phyloP scores from a whole-genome alignment of 2,329 filamentous ascomycete species.

The Trichoderma sp. region DNA sequence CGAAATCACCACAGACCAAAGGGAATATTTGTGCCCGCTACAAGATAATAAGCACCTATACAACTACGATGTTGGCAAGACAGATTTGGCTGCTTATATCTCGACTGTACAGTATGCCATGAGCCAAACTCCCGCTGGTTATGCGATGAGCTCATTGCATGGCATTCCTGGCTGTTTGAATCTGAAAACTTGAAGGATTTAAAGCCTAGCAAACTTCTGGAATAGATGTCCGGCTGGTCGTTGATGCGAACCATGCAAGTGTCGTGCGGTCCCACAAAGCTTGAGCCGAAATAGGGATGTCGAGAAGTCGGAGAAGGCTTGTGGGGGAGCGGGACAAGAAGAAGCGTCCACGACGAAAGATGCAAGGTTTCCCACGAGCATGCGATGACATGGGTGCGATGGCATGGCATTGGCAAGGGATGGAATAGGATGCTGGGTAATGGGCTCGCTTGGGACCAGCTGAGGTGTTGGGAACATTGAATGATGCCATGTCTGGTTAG shows the following conservation, averaged over 20 bases:
- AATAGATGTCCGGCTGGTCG: background rate
- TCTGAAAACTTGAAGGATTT: background rate
- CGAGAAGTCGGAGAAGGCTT: background rate
- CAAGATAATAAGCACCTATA: background rate
- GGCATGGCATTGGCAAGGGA: background rate
- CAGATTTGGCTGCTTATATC: background rate
- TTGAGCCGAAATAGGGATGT: background rate
- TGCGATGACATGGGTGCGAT: background rate
- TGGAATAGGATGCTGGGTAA: background rate
- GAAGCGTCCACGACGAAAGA: background rate
- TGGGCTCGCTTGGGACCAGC: background rate
- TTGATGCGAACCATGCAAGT: background rate
- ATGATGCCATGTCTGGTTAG: background rate
- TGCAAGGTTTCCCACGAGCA: background rate
- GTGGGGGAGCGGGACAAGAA: background rate
- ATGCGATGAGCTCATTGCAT: background rate
- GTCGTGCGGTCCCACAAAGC: background rate
- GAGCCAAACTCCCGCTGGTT: background rate
- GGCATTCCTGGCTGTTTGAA: background rate
- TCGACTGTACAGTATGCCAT: background rate
- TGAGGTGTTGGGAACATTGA: background rate
- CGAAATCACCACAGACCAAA: background rate
- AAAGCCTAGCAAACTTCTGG: background rate
- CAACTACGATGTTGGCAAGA: background rate
- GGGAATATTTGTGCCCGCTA: background rate